Evolutionary conservation across 495 filamentous ascomycete species (phyloP), one percentile per base, ranked within the genome.

Genomic region (Penicillium tannophilum): DNA sequence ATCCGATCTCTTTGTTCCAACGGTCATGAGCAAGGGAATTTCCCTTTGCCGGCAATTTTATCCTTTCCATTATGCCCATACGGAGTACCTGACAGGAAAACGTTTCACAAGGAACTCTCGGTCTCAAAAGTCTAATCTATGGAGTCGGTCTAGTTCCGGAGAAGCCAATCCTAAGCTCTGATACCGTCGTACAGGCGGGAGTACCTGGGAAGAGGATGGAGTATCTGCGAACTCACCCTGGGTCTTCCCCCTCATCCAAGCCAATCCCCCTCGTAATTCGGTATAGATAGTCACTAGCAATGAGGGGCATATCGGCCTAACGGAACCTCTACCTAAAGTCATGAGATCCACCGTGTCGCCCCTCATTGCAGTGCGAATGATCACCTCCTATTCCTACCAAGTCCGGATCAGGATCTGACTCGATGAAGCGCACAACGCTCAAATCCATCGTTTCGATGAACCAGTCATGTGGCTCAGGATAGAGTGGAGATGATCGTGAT

Each of bases 121-220:
- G 46, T 43, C 16, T 19, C 6, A 35, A 48, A 64, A 66, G 46
- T 47, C 36, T 56, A 63, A 63, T 56, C 20, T 55, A 59, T 58
- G 60, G 63, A 60, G 52, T 59, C 53, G 48, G 58, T 4, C 45
- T 33, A 17, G 24, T 59, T 48, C 48, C 47, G 45, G 26, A 46
- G n/a, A 42, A 43, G 33, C 26, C 14, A 58, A 44, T 46, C 52
- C 24, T 26, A 58, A 30, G 52, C 55, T 26, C 36, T 19, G 54
- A 67, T 59, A 56, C 28, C 36, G 47, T 51, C 31, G 42, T 24
- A 50, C 36, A 41, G 42, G 24, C 20, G 14, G 31, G 8, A 23
- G 48, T 24, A 24, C 24, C 28, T 28, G n/a, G 16, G 39, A 7
- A 12, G 16, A 2, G 2, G 20, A 23, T 23, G 20, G 20, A 41